These are phyloP conservation scores for Coemansia sp. DNA, from an alignment of 192 early-diverging fungal genomes.

Conservation along the genomic window DNA sequence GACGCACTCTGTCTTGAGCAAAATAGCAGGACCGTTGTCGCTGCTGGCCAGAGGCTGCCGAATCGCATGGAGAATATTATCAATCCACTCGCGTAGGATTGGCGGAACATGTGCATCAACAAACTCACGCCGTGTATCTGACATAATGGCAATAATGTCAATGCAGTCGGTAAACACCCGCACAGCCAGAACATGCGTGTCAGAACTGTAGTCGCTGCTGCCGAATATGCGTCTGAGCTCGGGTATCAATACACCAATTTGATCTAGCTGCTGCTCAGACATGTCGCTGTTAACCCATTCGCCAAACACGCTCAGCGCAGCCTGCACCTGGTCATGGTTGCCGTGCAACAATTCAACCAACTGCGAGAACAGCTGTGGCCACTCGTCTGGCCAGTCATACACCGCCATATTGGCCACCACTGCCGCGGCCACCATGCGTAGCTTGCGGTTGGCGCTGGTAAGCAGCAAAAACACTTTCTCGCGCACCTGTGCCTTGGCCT, in stretches of 20 bases:
- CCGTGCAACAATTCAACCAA: slow-evolving; percentile 65
- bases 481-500: slow-evolving; percentile 43
- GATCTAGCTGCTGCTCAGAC: slow-evolving; percentile 80
- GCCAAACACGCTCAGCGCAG: slow-evolving; percentile 77
- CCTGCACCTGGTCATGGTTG: slow-evolving; percentile 69
- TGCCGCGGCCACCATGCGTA: slow-evolving; percentile 58
- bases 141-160: slow-evolving; percentile 78
- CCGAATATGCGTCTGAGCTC: slow-evolving; percentile 79
- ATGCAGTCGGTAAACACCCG: slow-evolving; percentile 81
- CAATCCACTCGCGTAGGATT: slow-evolving; percentile 76
- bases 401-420: slow-evolving; percentile 85
- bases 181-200: slow-evolving; percentile 71
- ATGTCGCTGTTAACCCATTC: slow-evolving; percentile 87
- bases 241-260: slow-evolving; percentile 78
- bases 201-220: slow-evolving; percentile 19
- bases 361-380: slow-evolving; percentile 84
- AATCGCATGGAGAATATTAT: slow-evolving; percentile 64
- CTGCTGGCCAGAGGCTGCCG: slow-evolving; percentile 45
- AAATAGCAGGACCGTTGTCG: slow-evolving; percentile 28
- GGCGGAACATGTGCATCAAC: slow-evolving; percentile 71
- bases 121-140: slow-evolving; percentile 69
- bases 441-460: slow-evolving; percentile 26
- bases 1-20: slow-evolving; percentile 44
- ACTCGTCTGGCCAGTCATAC: slow-evolving; percentile 90
- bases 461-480: slow-evolving; percentile 44